These are phyloP conservation scores for Lentinula edodes DNA, from an alignment of 768 basidiomycete genomes.

Conservation along the genomic window DNA sequence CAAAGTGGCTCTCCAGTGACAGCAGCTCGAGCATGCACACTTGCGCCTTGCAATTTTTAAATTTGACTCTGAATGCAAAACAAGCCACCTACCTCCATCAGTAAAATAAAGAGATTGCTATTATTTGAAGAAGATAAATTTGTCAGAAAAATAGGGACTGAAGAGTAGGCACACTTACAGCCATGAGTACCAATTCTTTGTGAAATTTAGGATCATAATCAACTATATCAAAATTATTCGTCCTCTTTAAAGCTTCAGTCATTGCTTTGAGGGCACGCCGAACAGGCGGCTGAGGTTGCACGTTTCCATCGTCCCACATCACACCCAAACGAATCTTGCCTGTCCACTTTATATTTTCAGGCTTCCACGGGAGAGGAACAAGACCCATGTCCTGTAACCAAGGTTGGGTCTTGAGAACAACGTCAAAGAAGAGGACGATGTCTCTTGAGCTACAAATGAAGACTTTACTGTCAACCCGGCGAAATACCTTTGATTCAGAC, in stretches of 20 bases:
- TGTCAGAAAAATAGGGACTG: neutral
- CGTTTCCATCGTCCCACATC: conserved; percentile 31
- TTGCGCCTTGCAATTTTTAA: neutral
- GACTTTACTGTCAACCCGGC: neutral
- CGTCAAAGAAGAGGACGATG: conserved; percentile 23
- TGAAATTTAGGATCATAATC: conserved; percentile 31
- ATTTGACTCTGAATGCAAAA: neutral
- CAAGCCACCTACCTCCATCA: conserved; percentile 26
- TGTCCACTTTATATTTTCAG: conserved; percentile 12
- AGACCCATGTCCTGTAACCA: conserved; percentile 34
- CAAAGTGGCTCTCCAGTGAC: conserved; percentile 2
- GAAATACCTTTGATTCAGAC: neutral
- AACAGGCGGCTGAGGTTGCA: conserved; percentile 35
- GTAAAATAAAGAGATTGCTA: conserved; percentile 32
- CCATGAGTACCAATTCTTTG: conserved; percentile 24
- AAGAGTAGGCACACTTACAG: conserved; percentile 17
- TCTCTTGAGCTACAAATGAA: conserved; percentile 20
- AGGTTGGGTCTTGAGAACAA: conserved; percentile 28
- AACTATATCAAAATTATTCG: conserved; percentile 27
- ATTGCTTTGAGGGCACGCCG: conserved; percentile 31
- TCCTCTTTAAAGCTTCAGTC: conserved; percentile 27
- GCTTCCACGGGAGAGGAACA: conserved; percentile 21
- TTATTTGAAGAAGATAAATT: neutral
- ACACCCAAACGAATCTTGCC: conserved; percentile 23
- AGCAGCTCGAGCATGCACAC: conserved; percentile 1